These are phyloP conservation scores for Gamsiella multidivaricata DNA, from an alignment of 192 early-diverging fungal species.

Conservation along the genomic window DNA sequence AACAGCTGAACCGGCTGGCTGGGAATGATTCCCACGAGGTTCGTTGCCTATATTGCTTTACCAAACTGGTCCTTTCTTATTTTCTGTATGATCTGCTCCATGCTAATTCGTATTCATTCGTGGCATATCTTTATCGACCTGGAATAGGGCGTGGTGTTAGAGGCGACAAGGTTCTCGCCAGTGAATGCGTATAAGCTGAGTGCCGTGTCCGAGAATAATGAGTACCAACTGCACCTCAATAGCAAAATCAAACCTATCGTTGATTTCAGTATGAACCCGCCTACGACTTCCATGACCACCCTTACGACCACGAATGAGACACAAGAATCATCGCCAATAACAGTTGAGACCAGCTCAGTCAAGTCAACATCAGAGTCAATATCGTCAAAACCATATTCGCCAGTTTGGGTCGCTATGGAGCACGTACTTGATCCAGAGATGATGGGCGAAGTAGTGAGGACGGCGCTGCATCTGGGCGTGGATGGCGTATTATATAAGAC, in stretches of 20 bases:
- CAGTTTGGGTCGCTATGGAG: slow-evolving; percentile 63
- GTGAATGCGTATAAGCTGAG: neutral
- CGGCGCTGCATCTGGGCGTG: slow-evolving; percentile 66
- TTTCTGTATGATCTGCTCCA: no score
- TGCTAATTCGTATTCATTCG: no score
- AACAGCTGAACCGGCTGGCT: slow-evolving; percentile 45
- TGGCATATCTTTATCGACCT: no score
- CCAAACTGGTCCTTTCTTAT: no score
- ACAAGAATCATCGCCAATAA: neutral
- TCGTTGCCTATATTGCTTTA: no score
- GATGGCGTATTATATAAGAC: slow-evolving; percentile 68
- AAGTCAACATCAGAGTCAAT: neutral
- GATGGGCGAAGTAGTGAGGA: slow-evolving; percentile 71
- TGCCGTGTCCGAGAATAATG: neutral
- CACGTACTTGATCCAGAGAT: slow-evolving; percentile 62
- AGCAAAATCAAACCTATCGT: neutral
- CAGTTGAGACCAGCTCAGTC: no score
- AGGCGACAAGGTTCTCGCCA: slow-evolving; percentile 32
- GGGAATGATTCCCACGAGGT: slow-evolving; percentile 55
- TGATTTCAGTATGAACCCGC: neutral
- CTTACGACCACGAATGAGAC: neutral
- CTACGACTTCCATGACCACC: neutral
- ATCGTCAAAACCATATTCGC: neutral
- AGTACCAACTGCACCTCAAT: neutral
- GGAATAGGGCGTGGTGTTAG: slow-evolving; percentile 58